Base-by-base conservation (phyloP, 2,329 filamentous ascomycete species). In the Fusarium clavum region DNA sequence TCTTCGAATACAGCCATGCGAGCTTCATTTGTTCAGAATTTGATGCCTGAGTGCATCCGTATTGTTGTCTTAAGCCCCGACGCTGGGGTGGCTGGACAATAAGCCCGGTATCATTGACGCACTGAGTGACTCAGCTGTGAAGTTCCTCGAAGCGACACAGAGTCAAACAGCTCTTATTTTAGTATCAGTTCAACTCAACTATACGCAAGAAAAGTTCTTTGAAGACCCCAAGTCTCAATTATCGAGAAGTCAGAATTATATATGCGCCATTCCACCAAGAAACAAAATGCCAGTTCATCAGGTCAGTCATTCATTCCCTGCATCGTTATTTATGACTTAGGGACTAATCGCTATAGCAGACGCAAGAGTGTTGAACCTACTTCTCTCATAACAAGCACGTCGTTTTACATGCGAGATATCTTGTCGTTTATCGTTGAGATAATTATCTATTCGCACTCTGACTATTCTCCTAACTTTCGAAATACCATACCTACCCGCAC, bases 11-110 rank as follows among this genome's bases (percentile, higher is more conserved):
- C 58, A 69, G 59, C 59, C 48, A 77, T 78, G 76, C 58, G 63
- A 64, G 34, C 27, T 14, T 47, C 34, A 44, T 48, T 24, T n/a
- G 5, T 47, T 8, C 58, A 52, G 11, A 53, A 38, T 24, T 52
- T 55, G 63, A 71, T 74, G 71, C 70, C 69, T 45, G 47, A 62
- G 67, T 61, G 72, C 71, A 69, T 69, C 54, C 51, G 46, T 65
- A 54, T 49, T 67, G 48, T 58, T 57, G 32, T 79, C 76, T 78
- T 83, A 82, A 86, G 80, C 84, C 85, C 85, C 84, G 86, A 84
- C 75, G 84, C 67, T 72, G 85, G 85, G 85, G 84, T 85, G 67
- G 74, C 73, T 69, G 76, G 73, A 72, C 75, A 83, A 75, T 87
- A 83, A 81, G 69, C 69, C 60, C 54, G n/a, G 25, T 48, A 51